Evolutionary conservation across 768 basidiomycete genomes (phyloP).

Genomic region (Russula lepida): DNA sequence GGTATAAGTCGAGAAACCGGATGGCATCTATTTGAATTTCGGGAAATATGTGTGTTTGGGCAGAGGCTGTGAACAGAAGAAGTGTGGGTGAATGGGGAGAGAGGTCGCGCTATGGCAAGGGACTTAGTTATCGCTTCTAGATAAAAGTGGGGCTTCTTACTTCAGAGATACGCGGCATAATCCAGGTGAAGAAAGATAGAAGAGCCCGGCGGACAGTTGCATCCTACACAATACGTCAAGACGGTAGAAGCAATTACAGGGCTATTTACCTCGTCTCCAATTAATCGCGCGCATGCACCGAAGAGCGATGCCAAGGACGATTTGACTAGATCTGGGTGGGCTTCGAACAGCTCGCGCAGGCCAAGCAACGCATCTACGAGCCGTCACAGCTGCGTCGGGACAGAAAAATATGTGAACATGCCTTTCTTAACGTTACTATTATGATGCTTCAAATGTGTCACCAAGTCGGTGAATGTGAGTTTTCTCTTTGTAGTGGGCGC

Average conservation of each 20-base stretch:
- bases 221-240: slow-evolving; percentile 44
- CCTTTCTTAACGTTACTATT: slow-evolving; percentile 68
- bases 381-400: background rate
- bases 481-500: slow-evolving; percentile 70
- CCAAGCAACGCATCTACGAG: slow-evolving; percentile 62
- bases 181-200: slow-evolving; percentile 61
- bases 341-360: slow-evolving; percentile 61
- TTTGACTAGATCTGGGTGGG: slow-evolving; percentile 47
- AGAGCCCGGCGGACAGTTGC: slow-evolving; percentile 67
- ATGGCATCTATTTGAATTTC: slow-evolving; percentile 90
- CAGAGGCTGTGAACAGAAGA: slow-evolving; percentile 81
- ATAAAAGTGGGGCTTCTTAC: slow-evolving; percentile 32
- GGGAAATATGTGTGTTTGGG: slow-evolving; percentile 91
- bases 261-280: slow-evolving; percentile 68
- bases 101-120: slow-evolving; percentile 53
- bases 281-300: slow-evolving; percentile 54
- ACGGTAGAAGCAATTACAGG: background rate
- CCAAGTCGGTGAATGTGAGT: slow-evolving; percentile 66
- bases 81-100: slow-evolving; percentile 67
- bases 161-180: slow-evolving; percentile 52
- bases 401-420: slow-evolving; percentile 23
- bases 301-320: slow-evolving; percentile 48
- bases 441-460: slow-evolving; percentile 77
- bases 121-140: background rate
- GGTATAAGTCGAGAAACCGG: slow-evolving; percentile 64